A percentile compares a stretch with the other conserved stretches of the same genome.
phyloP scores from a whole-genome alignment of 768 basidiomycete species.

The Gautieria morchelliformis region DNA sequence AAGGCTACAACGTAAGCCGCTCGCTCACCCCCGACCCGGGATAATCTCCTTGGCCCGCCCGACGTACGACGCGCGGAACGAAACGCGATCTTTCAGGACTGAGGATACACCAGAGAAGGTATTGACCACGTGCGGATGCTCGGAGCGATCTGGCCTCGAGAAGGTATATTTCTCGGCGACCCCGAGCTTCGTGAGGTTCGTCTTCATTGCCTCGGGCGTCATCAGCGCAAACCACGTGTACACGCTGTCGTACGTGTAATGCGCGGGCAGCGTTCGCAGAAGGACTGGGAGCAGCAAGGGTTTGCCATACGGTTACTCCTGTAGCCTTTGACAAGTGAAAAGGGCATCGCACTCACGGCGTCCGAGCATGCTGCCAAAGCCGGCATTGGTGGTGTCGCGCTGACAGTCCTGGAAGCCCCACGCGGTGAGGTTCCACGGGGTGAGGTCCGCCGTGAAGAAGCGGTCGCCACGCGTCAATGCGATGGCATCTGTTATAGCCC shows the following conservation, averaged over 20 bases:
- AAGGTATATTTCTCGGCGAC: slow-evolving; percentile 46
- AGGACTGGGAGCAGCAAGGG: slow-evolving; percentile 30
- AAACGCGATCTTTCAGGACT: neutral
- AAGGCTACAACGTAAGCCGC: neutral
- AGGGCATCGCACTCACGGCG: slow-evolving; percentile 20
- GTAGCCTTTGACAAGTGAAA: neutral
- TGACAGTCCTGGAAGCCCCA: slow-evolving; percentile 85
- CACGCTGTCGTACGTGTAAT: slow-evolving; percentile 58
- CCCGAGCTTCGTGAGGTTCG: slow-evolving; percentile 45
- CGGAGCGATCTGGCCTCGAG: slow-evolving; percentile 29
- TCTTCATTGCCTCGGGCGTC: slow-evolving; percentile 63
- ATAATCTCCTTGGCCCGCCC: neutral
- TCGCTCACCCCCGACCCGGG: neutral
- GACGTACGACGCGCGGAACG: neutral
- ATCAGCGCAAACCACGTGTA: slow-evolving; percentile 88
- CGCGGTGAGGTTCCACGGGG: slow-evolving; percentile 68
- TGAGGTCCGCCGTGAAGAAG: slow-evolving; percentile 74
- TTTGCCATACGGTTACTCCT: neutral
- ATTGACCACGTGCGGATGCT: neutral
- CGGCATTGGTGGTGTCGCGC: slow-evolving; percentile 58
- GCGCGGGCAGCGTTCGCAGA: slow-evolving; percentile 60
- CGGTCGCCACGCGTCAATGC: slow-evolving; percentile 63
- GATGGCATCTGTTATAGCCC: slow-evolving; percentile 43
- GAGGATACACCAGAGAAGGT: neutral
- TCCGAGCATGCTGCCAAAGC: slow-evolving; percentile 69